Conservation (phyloP, 169 alveolate genomes). For the Cryptosporidium xiaoi region DNA sequence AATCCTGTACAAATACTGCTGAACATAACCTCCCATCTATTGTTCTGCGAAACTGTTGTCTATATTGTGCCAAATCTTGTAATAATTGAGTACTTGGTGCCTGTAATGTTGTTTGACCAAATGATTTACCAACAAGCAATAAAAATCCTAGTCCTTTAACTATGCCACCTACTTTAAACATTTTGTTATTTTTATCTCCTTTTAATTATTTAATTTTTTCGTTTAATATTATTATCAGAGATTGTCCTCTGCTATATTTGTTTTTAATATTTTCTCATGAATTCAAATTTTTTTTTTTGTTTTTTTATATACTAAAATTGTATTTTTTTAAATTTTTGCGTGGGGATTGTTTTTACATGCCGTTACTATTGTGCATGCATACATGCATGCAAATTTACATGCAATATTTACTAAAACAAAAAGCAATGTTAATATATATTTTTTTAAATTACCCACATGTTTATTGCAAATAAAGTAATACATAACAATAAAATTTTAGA, state of each 20-base stretch:
- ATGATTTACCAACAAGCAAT: constrained; percentile 13
- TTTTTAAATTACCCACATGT: too few relatives aligned
- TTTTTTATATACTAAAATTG: not conserved
- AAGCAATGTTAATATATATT: too few relatives aligned
- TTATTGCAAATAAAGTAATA: too few relatives aligned
- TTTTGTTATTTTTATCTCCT: constrained; percentile 6
- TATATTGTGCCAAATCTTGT: constrained; percentile 84
- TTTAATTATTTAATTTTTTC: not conserved
- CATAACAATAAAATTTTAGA: too few relatives aligned
- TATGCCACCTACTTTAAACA: constrained; percentile 47
- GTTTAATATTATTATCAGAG: constrained; percentile 23
- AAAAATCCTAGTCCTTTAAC: constrained; percentile 30
- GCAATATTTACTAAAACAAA: not conserved
- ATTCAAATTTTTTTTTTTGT: constrained; percentile 8
- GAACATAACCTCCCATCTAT: constrained; percentile 90
- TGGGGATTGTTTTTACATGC: constrained; percentile 55
- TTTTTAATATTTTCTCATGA: too few relatives aligned
- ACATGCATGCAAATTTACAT: constrained; percentile 63
- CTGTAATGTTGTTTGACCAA: constrained; percentile 58
- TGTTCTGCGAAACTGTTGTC: constrained; percentile 87
- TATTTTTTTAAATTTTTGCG: constrained; percentile 4
- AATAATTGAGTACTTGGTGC: constrained; percentile 70
- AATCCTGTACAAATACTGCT: constrained; percentile 89
- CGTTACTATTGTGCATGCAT: constrained; percentile 56
- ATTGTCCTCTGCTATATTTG: not conserved